phyloP scores from a whole-genome alignment of 23 red algal genomes.

The Gracilaria gracilis region DNA sequence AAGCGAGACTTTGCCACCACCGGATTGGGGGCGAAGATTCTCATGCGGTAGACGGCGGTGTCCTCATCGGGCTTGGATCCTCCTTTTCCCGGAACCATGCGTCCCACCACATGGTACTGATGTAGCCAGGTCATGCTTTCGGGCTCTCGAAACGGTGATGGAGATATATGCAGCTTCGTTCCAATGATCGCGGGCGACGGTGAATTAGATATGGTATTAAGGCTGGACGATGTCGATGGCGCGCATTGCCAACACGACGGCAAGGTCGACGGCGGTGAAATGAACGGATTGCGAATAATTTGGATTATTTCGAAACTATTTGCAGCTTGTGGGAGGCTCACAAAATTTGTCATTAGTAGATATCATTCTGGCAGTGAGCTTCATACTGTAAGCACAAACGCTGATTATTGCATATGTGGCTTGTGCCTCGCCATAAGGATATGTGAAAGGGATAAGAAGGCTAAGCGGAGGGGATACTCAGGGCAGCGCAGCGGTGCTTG shows the following conservation, averaged over 20 bases:
- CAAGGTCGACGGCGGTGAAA: not conserved
- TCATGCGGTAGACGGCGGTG: slow-evolving; percentile 85
- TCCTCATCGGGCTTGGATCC: slow-evolving; percentile 70
- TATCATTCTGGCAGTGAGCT: not conserved
- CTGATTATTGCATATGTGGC: too few species aligned
- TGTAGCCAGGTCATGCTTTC: slow-evolving; percentile 85
- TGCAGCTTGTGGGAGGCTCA: not conserved
- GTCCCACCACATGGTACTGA: slow-evolving; percentile 92
- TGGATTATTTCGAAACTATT: not conserved
- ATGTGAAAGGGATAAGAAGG: too few species aligned
- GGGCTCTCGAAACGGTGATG: not conserved
- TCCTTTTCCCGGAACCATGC: slow-evolving; percentile 83
- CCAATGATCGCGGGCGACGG: not conserved
- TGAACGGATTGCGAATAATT: not conserved
- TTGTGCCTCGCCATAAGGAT: too few species aligned
- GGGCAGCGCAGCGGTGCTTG: too few species aligned
- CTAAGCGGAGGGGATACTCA: too few species aligned
- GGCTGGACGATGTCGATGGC: too few species aligned
- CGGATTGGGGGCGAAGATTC: slow-evolving; percentile 95
- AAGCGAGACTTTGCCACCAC: slow-evolving; percentile 96
- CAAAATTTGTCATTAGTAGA: not conserved
- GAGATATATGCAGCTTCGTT: not conserved
- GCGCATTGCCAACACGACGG: not conserved
- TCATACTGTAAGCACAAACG: too few species aligned
- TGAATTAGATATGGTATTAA: too few species aligned